A percentile compares a stretch with the other conserved stretches of the same genome.
Conservation (phyloP, 805 yeast genomes). For the Debaryomyces maramus region DNA sequence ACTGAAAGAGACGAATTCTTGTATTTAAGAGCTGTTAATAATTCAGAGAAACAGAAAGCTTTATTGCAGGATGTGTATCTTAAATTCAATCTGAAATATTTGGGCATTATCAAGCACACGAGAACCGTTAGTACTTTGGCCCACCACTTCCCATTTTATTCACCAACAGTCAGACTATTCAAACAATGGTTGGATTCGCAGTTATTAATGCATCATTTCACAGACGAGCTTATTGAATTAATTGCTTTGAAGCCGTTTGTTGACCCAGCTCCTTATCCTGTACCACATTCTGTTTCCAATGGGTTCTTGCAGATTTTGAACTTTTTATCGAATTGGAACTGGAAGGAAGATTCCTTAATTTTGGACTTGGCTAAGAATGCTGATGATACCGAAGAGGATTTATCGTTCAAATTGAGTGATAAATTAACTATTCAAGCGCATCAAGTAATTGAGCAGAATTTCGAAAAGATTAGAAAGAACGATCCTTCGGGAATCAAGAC, state of each 20-base stretch:
- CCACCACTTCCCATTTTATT: constrained; percentile 67
- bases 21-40: constrained; percentile 69
- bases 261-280: constrained; percentile 80
- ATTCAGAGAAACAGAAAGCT: constrained; percentile 60
- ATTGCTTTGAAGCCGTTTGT: constrained; percentile 82
- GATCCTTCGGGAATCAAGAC: constrained; percentile 82
- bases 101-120: constrained; percentile 75
- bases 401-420: constrained; percentile 51
- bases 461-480: constrained; percentile 62
- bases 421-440: constrained; percentile 59
- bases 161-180: constrained; percentile 80
- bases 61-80: constrained; percentile 61
- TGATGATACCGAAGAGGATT: constrained; percentile 25
- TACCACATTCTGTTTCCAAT: constrained; percentile 74
- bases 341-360: constrained; percentile 86
- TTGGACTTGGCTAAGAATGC: constrained; percentile 64
- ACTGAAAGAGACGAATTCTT: constrained; percentile 83
- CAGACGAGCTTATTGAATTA: constrained; percentile 79
- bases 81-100: constrained; percentile 63
- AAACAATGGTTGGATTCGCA: constrained; percentile 91
- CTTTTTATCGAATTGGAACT: constrained; percentile 83
- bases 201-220: constrained; percentile 64
- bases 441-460: constrained; percentile 62
- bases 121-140: constrained; percentile 72
- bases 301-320: constrained; percentile 77